Evolutionary conservation across 495 filamentous ascomycete species (phyloP), one percentile per base, ranked within the genome.

Genomic region (Penicillium salamii): DNA sequence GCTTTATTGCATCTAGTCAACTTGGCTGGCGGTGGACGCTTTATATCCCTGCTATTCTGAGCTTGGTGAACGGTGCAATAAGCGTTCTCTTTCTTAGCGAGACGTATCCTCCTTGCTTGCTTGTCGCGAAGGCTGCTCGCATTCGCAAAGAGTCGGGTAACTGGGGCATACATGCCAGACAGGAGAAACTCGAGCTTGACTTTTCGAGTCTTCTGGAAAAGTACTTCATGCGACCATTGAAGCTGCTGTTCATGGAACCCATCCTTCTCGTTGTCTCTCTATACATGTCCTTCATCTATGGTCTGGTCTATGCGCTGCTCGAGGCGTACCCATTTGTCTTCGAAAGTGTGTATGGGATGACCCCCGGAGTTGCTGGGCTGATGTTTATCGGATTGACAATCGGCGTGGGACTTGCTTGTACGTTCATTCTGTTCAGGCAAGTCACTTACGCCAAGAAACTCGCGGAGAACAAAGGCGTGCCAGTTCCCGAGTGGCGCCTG

Each of bases 1-100:
- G 78, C 0, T 75, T 72, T 35, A 67, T 72, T 7, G 63, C 54
- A 6, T 57, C 53, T 3, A 71, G 60, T 21, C 52, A 60, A 6
- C 60, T 78, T 3, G 74, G 75, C 3, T 78, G 75, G 75, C 52
- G 75, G 8, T 78, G 75, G 75, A 77, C 65, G 5, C 61, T 72
- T 26, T 77, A 72, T 23, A 67, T 77, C 15, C 63, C 73, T 1
- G 54, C 71, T 0, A 70, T 77, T 17, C 44, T 76, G 46, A 61
- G 64, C 19, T 59, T 73, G 7, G 34, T 43, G 0, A 59, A 56
- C 18, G 63, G 62, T 0, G 15, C 53, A 1, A 14, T 73, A 8
- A 62, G 65, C 8, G 2, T 69, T 5, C 13, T 65, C 11, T 67
- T 67, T 28, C 37, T 71, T 3, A 49, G 57, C 5, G 74, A 78